Evolutionary conservation across 2,329 filamentous ascomycete genomes (phyloP).

Genomic region (Botrytis deweyae): DNA sequence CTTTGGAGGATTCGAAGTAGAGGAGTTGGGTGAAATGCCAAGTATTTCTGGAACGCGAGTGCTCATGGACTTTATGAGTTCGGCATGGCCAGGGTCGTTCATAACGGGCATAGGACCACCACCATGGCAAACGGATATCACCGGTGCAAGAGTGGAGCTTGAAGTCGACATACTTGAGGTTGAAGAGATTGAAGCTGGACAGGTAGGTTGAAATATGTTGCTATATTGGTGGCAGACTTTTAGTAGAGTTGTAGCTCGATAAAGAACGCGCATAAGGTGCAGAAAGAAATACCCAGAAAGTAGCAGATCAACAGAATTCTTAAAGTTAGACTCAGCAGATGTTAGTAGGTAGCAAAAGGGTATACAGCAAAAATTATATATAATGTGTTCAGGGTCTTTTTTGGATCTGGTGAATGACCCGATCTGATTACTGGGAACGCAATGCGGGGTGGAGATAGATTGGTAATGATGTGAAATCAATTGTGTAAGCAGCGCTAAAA

Average conservation of each 20-base stretch:
- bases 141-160: constrained; percentile 22
- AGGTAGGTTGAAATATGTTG: constrained; percentile 13
- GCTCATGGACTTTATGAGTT: constrained; percentile 52
- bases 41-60: constrained; percentile 56
- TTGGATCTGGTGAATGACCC: neutral
- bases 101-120: constrained; percentile 57
- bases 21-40: constrained; percentile 50
- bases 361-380: constrained; percentile 6
- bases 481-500: neutral
- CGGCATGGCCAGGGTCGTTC: constrained; percentile 52
- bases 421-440: constrained; percentile 3
- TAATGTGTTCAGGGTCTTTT: neutral
- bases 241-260: neutral
- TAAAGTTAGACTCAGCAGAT: neutral
- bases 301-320: neutral
- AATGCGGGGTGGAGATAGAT: constrained; percentile 6
- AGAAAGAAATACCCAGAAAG: neutral
- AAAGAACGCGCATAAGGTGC: neutral
- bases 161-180: constrained; percentile 1
- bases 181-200: constrained; percentile 4
- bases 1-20: constrained; percentile 49
- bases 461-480: constrained; percentile 14
- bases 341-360: neutral
- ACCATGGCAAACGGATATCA: constrained; percentile 33
- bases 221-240: constrained; percentile 16